Evolutionary conservation across 1,139 yeast genomes (phyloP).

Genomic region (Nakaseomyces glabratus): DNA sequence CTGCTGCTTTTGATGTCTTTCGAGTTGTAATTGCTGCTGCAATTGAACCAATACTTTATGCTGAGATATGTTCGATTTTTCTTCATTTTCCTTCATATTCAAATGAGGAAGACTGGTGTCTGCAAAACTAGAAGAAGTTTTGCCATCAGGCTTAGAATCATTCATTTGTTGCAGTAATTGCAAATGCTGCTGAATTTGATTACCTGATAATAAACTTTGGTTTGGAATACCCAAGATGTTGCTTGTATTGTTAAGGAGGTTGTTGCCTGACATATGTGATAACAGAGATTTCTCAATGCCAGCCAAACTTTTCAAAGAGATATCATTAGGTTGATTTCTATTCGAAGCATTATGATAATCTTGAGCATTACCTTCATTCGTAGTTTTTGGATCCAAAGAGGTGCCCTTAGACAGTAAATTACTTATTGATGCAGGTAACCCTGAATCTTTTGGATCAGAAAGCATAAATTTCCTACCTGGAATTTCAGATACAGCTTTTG

Average conservation of each 20-base stretch:
- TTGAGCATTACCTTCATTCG: neutral
- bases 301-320: constrained; percentile 2
- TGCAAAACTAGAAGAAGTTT: too few species aligned
- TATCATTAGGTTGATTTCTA: neutral
- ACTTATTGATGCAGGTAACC: constrained; percentile 3
- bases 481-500: neutral
- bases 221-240: constrained; percentile 4
- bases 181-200: constrained; percentile 5
- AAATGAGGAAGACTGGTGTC: too few species aligned
- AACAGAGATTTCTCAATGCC: constrained; percentile 5
- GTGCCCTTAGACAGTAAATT: constrained; percentile 3
- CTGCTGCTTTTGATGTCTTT: constrained; percentile 7
- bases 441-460: constrained; percentile 4
- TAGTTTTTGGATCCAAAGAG: neutral
- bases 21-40: constrained; percentile 6
- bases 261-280: constrained; percentile 1
- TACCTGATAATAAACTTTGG: constrained; percentile 2
- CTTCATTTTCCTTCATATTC: neutral
- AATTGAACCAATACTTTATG: constrained; percentile 1
- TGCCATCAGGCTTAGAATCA: too few species aligned
- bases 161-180: constrained; percentile 5
- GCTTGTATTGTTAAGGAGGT: constrained; percentile 1
- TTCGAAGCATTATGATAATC: neutral
- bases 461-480: constrained; percentile 5
- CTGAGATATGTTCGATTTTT: neutral